Percentiles rank a stretch among this genome's conserved stretches.
phyloP scores from a whole-genome alignment of 176 grass and related monocot genomes.

The Oryza meyeriana region DNA sequence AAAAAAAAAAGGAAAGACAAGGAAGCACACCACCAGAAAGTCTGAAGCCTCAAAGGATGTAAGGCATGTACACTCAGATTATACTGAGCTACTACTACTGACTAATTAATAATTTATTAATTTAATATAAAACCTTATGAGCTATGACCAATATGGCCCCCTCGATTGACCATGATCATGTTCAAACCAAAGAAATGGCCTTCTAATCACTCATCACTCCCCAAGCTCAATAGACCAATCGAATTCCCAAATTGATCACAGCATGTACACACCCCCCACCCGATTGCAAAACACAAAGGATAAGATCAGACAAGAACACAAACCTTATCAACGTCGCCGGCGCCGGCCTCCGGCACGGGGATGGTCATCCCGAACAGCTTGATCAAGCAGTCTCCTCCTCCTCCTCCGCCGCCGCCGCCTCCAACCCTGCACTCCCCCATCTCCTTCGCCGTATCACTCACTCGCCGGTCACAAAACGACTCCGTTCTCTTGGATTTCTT shows the following conservation, averaged over 20 bases:
- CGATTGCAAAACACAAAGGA: not conserved
- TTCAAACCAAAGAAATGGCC: not conserved
- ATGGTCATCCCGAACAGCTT: conserved; percentile 90
- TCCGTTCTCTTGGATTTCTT: not conserved
- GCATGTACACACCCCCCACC: not conserved
- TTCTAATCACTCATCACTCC: not conserved
- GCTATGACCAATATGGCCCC: not conserved
- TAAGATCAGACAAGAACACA: not conserved
- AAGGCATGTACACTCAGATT: not conserved
- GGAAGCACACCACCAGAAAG: not conserved
- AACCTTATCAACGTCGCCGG: conserved; percentile 42
- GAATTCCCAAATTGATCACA: not conserved
- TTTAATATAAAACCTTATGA: not conserved
- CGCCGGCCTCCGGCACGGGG: conserved; percentile 37
- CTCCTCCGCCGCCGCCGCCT: not conserved
- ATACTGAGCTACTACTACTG: not conserved
- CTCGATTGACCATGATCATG: not conserved
- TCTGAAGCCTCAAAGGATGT: not conserved
- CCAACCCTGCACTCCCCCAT: conserved; percentile 31
- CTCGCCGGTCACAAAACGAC: not conserved
- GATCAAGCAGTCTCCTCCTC: conserved; percentile 47
- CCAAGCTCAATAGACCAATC: not conserved
- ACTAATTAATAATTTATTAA: not conserved
- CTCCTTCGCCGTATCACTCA: not conserved
- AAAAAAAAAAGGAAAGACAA: not conserved